Evolutionary conservation across 2,329 filamentous ascomycete species (phyloP).

Genomic region (Fusarium sp.): DNA sequence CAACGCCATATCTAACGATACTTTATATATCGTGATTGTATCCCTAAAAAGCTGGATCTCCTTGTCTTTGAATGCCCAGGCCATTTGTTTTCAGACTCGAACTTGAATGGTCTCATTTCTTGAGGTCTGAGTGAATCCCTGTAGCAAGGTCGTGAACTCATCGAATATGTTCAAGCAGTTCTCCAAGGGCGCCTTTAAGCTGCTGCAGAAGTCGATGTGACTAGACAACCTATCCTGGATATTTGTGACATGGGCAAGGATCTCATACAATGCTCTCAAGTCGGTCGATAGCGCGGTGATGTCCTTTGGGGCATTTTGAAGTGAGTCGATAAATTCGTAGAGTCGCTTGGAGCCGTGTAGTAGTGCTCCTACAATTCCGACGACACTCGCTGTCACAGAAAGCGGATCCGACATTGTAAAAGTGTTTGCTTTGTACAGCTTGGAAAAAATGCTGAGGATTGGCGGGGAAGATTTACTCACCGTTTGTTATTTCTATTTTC

Average conservation of each 20-base stretch:
- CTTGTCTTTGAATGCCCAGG: neutral
- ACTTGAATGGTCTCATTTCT: neutral
- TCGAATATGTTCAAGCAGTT: neutral
- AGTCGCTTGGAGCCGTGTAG: neutral
- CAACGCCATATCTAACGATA: neutral
- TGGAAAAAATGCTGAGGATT: accelerated
- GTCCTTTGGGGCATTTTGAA: neutral
- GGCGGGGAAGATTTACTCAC: accelerated
- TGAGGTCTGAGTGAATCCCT: neutral
- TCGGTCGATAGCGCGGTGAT: neutral
- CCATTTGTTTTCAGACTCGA: neutral
- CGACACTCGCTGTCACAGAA: neutral
- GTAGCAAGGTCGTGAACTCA: neutral
- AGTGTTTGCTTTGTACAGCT: accelerated
- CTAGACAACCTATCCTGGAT: neutral
- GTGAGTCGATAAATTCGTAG: neutral
- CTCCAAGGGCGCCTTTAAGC: neutral
- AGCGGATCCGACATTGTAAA: neutral
- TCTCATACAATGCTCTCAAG: neutral
- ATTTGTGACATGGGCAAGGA: accelerated
- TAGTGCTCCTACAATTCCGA: accelerated
- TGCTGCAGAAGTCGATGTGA: accelerated
- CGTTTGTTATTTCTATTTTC: neutral
- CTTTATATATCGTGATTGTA: neutral
- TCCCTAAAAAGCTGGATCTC: neutral